phyloP scores from a whole-genome alignment of 768 basidiomycete genomes.

The Pleurotus giganteus region DNA sequence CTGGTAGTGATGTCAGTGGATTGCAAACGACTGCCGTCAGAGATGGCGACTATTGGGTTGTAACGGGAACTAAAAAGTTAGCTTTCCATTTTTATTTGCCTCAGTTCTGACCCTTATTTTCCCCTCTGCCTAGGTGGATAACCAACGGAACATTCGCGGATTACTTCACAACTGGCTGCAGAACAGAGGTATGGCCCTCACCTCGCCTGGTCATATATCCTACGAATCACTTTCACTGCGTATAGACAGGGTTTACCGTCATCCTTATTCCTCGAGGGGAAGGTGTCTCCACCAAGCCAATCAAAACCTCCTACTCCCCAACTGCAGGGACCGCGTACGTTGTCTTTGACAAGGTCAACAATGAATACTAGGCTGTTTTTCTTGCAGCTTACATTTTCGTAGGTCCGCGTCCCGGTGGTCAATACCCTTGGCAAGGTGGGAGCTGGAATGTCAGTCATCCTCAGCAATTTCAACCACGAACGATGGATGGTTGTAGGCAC shows the following conservation, averaged over 20 bases:
- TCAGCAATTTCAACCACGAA: constrained; percentile 89
- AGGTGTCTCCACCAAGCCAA: constrained; percentile 77
- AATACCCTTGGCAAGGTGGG: constrained; percentile 89
- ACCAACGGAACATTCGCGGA: constrained; percentile 86
- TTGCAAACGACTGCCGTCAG: constrained; percentile 82
- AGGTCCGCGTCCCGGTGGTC: constrained; percentile 75
- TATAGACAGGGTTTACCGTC: constrained; percentile 68
- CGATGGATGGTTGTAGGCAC: constrained; percentile 83
- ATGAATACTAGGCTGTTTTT: background rate
- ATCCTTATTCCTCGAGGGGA: constrained; percentile 72
- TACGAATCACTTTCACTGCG: background rate
- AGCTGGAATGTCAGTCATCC: constrained; percentile 77
- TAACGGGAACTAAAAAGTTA: constrained; percentile 93
- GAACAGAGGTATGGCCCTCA: constrained; percentile 50
- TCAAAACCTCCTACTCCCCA: constrained; percentile 91
- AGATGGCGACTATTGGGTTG: constrained; percentile 84
- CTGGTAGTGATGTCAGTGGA: constrained; percentile 83
- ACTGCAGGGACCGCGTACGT: constrained; percentile 90
- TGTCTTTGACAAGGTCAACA: constrained; percentile 62
- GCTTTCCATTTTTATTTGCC: constrained; percentile 12
- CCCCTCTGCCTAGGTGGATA: constrained; percentile 61
- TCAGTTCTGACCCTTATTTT: background rate
- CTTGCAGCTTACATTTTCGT: background rate
- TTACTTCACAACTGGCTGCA: constrained; percentile 80
- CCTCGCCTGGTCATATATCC: background rate